phyloP scores from a whole-genome alignment of 2,329 filamentous ascomycete species.

The Rhinocladiella similis region DNA sequence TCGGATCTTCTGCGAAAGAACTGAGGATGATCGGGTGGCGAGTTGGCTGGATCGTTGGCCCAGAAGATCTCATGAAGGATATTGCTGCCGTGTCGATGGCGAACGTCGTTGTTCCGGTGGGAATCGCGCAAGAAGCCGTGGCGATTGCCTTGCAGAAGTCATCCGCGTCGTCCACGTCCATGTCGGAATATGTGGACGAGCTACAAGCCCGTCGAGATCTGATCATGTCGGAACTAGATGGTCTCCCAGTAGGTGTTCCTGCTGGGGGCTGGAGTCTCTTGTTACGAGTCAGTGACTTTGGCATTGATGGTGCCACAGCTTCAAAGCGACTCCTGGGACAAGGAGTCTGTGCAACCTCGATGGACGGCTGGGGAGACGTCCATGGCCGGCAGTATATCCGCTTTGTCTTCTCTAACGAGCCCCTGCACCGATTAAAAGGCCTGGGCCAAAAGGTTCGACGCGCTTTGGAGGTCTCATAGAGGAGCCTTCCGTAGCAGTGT shows the following conservation, averaged over 20 bases:
- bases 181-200: conserved; percentile 9
- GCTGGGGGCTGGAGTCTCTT: conserved; percentile 14
- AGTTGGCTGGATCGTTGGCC: conserved; percentile 19
- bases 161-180: not conserved
- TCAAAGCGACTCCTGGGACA: conserved; percentile 7
- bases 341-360: conserved; percentile 14
- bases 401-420: conserved; percentile 19
- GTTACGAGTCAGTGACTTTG: conserved; percentile 8
- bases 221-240: conserved; percentile 7
- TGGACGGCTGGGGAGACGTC: conserved; percentile 10
- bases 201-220: conserved; percentile 15
- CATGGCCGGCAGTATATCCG: conserved; percentile 13
- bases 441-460: conserved; percentile 11
- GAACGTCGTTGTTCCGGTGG: conserved; percentile 19
- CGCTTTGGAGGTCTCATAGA: conserved; percentile 2
- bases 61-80: conserved; percentile 8
- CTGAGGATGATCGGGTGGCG: conserved; percentile 21
- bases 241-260: conserved; percentile 11
- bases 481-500: no score
- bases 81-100: conserved; percentile 17
- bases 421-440: conserved; percentile 9
- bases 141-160: conserved; percentile 9
- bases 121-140: conserved; percentile 14
- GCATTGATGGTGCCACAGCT: conserved; percentile 4
- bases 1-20: conserved; percentile 18